A percentile compares a stretch with the other conserved stretches of the same genome.
Conservation (phyloP, 805 yeast species). For the Candida dendrica region DNA sequence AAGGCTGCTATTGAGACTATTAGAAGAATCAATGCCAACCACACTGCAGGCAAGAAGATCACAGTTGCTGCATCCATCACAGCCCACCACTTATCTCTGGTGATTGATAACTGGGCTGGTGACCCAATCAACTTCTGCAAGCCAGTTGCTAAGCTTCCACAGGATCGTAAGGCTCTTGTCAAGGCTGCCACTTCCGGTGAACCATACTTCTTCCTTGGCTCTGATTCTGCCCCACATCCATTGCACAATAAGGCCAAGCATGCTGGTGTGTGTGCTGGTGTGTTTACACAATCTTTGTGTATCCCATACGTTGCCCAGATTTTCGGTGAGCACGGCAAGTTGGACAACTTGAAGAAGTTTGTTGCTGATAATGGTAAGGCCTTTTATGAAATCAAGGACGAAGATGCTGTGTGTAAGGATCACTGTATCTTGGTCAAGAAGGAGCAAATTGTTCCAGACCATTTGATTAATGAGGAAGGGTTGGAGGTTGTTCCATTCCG, state of each 20-base stretch:
- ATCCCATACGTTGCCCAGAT: conserved; percentile 80
- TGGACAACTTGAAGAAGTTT: conserved; percentile 64
- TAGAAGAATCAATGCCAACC: conserved; percentile 47
- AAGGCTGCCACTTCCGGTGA: conserved; percentile 88
- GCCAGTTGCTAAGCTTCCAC: conserved; percentile 93
- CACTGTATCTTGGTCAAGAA: conserved; percentile 50
- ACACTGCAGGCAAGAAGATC: conserved; percentile 29
- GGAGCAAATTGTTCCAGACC: conserved; percentile 51
- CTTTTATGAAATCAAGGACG: conserved; percentile 57
- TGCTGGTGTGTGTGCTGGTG: conserved; percentile 95
- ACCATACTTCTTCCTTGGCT: conserved; percentile 91
- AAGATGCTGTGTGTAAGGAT: conserved; percentile 36
- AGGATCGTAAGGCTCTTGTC: conserved; percentile 72
- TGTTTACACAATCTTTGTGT: conserved; percentile 81
- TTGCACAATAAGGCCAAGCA: conserved; percentile 67
- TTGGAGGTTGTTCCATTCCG: conserved; percentile 73
- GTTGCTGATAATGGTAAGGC: conserved; percentile 66
- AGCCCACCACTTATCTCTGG: conserved; percentile 86
- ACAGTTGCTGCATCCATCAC: conserved; percentile 89
- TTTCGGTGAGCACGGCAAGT: conserved; percentile 58
- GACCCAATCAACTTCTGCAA: conserved; percentile 92
- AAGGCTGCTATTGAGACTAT: conserved; percentile 79
- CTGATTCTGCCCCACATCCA: conserved; percentile 98
- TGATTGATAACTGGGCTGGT: conserved; percentile 95
- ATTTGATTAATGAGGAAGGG: conserved; percentile 33